Evolutionary conservation across 2,329 filamentous ascomycete species (phyloP).

Genomic region (Colletotrichum karsti): DNA sequence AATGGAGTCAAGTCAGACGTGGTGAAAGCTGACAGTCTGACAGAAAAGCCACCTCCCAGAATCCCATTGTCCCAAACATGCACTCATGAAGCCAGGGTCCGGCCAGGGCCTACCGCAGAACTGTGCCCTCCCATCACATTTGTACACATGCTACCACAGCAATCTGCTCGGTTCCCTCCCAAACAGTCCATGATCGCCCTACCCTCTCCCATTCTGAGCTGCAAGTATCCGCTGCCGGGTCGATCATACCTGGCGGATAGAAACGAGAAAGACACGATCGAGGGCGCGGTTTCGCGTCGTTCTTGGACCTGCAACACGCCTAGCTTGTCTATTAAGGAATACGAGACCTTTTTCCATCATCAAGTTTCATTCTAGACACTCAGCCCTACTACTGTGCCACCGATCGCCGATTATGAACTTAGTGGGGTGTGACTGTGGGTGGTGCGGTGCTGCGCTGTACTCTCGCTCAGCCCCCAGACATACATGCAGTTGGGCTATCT

Average conservation of each 20-base stretch:
- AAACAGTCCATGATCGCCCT: constrained; percentile 20
- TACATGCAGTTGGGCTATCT: constrained; percentile 19
- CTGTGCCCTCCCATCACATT: constrained; percentile 18
- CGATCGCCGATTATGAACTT: constrained; percentile 7
- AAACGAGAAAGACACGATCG: not conserved
- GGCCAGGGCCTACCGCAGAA: not conserved
- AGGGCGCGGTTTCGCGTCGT: not conserved
- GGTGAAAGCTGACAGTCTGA: constrained; percentile 21
- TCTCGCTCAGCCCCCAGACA: constrained; percentile 23
- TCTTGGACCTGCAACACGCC: not conserved
- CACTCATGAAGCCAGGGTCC: not conserved
- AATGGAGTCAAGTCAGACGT: not conserved
- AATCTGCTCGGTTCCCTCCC: constrained; percentile 13
- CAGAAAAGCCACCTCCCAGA: constrained; percentile 19
- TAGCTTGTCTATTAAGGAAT: not conserved
- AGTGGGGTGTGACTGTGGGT: constrained; percentile 25
- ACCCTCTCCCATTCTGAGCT: not conserved
- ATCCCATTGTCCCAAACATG: constrained; percentile 22
- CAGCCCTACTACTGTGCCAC: constrained; percentile 25
- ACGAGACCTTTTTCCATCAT: not conserved
- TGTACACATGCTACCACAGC: not conserved
- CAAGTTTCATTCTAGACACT: not conserved
- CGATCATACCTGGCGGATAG: constrained; percentile 15
- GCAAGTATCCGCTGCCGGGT: constrained; percentile 13
- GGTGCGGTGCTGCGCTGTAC: constrained; percentile 20